Conservation (phyloP, 306 rosid species). For the Fagus sylvatica region DNA sequence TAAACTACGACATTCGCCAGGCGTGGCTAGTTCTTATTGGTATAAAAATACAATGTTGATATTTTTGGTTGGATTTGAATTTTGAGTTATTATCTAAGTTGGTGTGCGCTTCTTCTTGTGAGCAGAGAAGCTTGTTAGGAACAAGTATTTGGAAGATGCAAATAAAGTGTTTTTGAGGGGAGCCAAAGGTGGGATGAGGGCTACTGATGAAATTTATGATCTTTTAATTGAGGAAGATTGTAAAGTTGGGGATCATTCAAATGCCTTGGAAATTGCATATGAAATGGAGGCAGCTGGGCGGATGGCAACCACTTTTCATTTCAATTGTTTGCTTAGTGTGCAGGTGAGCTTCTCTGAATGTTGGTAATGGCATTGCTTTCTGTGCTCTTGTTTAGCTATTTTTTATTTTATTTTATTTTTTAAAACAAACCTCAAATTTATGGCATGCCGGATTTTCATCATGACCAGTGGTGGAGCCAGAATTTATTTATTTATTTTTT, state of each 20-base stretch:
- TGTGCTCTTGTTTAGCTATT: background rate
- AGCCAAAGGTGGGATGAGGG: slow-evolving; percentile 75
- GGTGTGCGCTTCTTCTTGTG: slow-evolving; percentile 11
- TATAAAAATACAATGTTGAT: slow-evolving; percentile 18
- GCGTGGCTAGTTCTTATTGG: slow-evolving; percentile 89
- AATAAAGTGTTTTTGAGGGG: slow-evolving; percentile 83
- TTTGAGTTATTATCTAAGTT: slow-evolving; percentile 15
- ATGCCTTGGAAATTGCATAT: slow-evolving; percentile 78
- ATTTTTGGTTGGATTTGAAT: background rate
- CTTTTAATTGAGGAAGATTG: slow-evolving; percentile 75
- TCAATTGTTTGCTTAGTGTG: slow-evolving; percentile 87
- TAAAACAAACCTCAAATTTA: background rate
- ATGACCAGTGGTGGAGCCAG: too few species aligned
- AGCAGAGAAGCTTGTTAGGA: slow-evolving; percentile 77
- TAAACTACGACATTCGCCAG: slow-evolving; percentile 75
- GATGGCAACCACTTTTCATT: slow-evolving; percentile 95
- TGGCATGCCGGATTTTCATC: background rate
- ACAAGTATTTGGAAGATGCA: slow-evolving; percentile 73
- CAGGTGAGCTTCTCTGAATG: slow-evolving; percentile 58
- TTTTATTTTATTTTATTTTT: too few species aligned
- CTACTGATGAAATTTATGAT: slow-evolving; percentile 82
- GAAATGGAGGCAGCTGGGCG: slow-evolving; percentile 98
- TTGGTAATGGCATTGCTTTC: background rate
- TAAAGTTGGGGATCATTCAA: slow-evolving; percentile 81
- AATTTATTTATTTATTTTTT: too few species aligned